phyloP scores from a whole-genome alignment of 371 early-diverging fungal species.

The Rhizopus sp. region DNA sequence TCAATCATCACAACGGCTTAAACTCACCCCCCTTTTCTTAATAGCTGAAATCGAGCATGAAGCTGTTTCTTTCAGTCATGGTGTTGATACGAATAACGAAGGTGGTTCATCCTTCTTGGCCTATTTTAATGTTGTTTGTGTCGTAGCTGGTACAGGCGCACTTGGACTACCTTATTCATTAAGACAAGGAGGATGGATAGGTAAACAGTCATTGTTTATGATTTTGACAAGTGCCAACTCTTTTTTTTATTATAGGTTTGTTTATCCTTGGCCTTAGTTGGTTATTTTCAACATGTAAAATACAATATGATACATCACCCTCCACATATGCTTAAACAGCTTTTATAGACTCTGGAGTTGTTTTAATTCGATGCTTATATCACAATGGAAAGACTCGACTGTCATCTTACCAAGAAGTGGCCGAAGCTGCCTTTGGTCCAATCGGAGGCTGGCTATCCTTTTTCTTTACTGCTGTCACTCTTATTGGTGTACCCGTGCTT shows the following conservation, averaged over 20 bases:
- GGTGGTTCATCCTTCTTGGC: constrained; percentile 40
- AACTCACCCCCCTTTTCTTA: not conserved
- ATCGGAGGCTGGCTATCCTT: constrained; percentile 63
- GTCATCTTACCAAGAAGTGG: constrained; percentile 56
- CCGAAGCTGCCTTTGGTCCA: constrained; percentile 65
- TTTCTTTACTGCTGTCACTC: constrained; percentile 65
- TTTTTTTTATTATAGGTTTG: constrained; percentile 25
- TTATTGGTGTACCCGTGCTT: constrained; percentile 69
- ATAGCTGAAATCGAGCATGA: constrained; percentile 7
- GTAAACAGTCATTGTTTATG: constrained; percentile 17
- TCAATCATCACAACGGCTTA: not conserved
- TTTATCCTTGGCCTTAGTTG: constrained; percentile 43
- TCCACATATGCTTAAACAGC: constrained; percentile 35
- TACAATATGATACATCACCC: not conserved
- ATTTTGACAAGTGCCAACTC: constrained; percentile 2
- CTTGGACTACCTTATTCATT: constrained; percentile 83
- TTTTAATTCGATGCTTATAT: constrained; percentile 78
- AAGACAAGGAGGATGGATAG: constrained; percentile 80
- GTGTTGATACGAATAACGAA: constrained; percentile 11
- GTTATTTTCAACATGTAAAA: constrained; percentile 44
- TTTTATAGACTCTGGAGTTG: constrained; percentile 59
- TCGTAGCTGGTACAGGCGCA: constrained; percentile 86
- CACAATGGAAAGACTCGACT: constrained; percentile 51
- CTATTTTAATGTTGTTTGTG: constrained; percentile 73
- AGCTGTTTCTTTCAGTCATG: constrained; percentile 10